phyloP scores from a whole-genome alignment of 2,329 filamentous ascomycete genomes.

The Balansia obtecta region DNA sequence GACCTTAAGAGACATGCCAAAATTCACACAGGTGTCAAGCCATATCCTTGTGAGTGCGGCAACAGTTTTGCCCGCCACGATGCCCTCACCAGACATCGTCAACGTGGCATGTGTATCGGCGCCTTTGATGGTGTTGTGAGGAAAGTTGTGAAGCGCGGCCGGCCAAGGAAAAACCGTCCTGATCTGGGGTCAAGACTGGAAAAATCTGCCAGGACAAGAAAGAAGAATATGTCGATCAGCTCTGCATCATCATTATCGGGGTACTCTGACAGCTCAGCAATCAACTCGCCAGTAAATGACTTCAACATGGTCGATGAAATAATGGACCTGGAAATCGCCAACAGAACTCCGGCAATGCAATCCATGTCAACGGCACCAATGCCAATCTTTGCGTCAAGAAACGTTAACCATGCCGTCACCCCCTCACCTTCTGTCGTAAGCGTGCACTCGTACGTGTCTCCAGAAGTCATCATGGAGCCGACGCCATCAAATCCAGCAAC shows the following conservation, averaged over 20 bases:
- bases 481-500: slow-evolving; percentile 27
- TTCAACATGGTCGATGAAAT: slow-evolving; percentile 36
- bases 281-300: slow-evolving; percentile 38
- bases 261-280: slow-evolving; percentile 43
- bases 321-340: slow-evolving; percentile 27
- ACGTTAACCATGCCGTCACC: slow-evolving; percentile 20
- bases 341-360: slow-evolving; percentile 15
- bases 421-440: slow-evolving; percentile 28
- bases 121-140: slow-evolving; percentile 70
- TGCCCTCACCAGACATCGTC: slow-evolving; percentile 83
- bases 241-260: slow-evolving; percentile 42
- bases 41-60: slow-evolving; percentile 87
- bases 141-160: slow-evolving; percentile 49
- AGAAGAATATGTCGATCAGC: slow-evolving; percentile 37
- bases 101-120: slow-evolving; percentile 92
- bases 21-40: slow-evolving; percentile 93
- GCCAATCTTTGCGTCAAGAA: slow-evolving; percentile 19
- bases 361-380: slow-evolving; percentile 35
- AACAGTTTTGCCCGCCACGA: slow-evolving; percentile 93
- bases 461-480: slow-evolving; percentile 29
- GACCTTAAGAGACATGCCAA: slow-evolving; percentile 95
- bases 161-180: slow-evolving; percentile 49
- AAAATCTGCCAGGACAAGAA: slow-evolving; percentile 43
- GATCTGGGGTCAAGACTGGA: slow-evolving; percentile 43
- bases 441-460: slow-evolving; percentile 33